These are phyloP conservation scores for Roridomyces roridus DNA, from an alignment of 768 basidiomycete species.

Conservation along the genomic window DNA sequence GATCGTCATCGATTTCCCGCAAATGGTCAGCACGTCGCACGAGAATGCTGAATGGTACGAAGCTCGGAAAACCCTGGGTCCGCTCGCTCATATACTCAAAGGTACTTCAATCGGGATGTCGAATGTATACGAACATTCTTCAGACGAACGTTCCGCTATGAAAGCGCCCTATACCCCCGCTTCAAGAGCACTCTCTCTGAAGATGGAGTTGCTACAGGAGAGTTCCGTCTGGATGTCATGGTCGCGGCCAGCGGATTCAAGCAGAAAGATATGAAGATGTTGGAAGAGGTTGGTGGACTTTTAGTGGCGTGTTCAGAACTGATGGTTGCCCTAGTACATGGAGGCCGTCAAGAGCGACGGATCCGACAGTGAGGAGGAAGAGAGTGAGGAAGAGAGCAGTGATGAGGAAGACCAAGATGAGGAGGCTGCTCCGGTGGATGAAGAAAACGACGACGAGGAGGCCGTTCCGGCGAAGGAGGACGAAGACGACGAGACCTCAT, in stretches of 20 bases:
- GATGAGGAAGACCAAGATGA: slow-evolving; percentile 36
- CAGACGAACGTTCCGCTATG: slow-evolving; percentile 88
- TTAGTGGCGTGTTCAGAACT: too few relatives aligned
- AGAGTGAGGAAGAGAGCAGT: slow-evolving; percentile 44
- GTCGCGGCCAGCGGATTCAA: slow-evolving; percentile 96
- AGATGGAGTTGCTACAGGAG: slow-evolving; percentile 45
- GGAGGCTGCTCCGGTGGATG: slow-evolving; percentile 39
- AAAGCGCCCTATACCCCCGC: slow-evolving; percentile 86
- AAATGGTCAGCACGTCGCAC: slow-evolving; percentile 98
- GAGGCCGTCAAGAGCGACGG: slow-evolving; percentile 50
- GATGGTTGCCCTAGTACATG: slow-evolving; percentile 68
- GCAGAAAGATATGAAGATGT: slow-evolving; percentile 76
- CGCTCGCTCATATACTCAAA: slow-evolving; percentile 35
- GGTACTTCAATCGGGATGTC: slow-evolving; percentile 99
- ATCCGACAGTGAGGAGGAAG: slow-evolving; percentile 38
- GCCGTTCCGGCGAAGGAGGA: neutral
- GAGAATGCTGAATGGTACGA: slow-evolving; percentile 94
- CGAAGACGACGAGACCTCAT: slow-evolving; percentile 32
- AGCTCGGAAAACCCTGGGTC: neutral
- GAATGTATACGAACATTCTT: slow-evolving; percentile 96
- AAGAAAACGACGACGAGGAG: slow-evolving; percentile 28
- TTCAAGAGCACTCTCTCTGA: slow-evolving; percentile 72
- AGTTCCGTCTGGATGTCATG: slow-evolving; percentile 86
- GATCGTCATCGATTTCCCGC: slow-evolving; percentile 97
- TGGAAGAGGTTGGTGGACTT: slow-evolving; percentile 76